Evolutionary conservation across 306 rosid genomes (phyloP), one percentile per base, ranked within the genome.

Genomic region (Trichosanthes cucumerina): DNA sequence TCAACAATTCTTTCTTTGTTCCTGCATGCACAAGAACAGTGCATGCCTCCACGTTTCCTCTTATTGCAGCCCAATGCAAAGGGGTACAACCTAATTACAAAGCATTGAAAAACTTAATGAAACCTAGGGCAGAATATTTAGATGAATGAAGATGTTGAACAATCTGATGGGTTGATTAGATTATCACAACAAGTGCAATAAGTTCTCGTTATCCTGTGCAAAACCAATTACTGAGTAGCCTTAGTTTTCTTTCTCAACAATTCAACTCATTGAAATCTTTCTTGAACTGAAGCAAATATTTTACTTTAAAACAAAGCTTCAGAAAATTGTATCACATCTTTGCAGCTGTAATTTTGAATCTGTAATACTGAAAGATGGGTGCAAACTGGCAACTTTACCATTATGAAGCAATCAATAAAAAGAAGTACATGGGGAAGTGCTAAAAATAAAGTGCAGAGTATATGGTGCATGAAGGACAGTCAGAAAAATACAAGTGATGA

Each of bases 11-110:
- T 84, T 89, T 83, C 88, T 95, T 95, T 31, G 90, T 83, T 83
- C 98, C 96, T 11, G 97, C 87, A 85, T 95, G 96, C 65, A 95
- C 93, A 83, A 95, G 98, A 72, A 95, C 91, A 46, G 97, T 85
- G 49, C 98, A 95, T 36, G 86, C 97, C 83, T 95, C 97, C 81
- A 89, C 64, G 68, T 89, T 64, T 81, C 97, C 98, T 72, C 85
- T 64, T 83, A 86, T 60, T 66, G 96, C 93, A 86, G 97, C 97
- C 98, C 97, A 95, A 81, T 95, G 98, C 92, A 95, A 79, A 0
- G 98, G 97, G 23, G 98, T 89, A 87, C 97, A 89, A 82, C 98
- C 98, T 92, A 82, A 79, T 52, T 57, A 63, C 14, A 79, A 75
- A 41, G 12, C 63, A 77, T 57, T 77, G 76, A 80, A 77, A 81